Conservation (phyloP, 345 rosid genomes). For the Salix purpurea region DNA sequence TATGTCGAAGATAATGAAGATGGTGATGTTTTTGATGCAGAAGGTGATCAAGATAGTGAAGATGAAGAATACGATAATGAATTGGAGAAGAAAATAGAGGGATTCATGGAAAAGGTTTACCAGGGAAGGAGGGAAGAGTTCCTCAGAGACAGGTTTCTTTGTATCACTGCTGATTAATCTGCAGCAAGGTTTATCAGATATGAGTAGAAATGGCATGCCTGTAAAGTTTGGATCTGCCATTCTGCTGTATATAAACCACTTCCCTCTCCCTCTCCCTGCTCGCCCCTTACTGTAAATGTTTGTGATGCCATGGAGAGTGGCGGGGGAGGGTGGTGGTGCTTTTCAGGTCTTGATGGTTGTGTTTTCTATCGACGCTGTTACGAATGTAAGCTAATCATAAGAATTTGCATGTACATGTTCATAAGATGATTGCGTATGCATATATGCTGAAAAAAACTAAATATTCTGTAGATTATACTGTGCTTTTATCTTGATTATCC, state of each 20-base stretch:
- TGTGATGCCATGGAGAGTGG: not conserved
- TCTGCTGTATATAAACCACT: not conserved
- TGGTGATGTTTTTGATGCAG: not conserved
- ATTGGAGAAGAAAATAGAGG: constrained; percentile 21
- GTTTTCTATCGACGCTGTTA: not conserved
- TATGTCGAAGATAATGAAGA: constrained; percentile 17
- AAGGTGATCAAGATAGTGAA: not conserved
- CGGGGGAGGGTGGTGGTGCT: not conserved
- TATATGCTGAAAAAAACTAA: not conserved
- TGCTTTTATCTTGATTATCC: not conserved
- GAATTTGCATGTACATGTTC: not conserved
- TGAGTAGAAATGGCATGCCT: not conserved
- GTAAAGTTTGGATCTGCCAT: not conserved
- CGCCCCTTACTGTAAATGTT: not conserved
- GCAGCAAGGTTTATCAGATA: not conserved
- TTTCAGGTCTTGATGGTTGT: not conserved
- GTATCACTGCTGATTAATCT: not conserved
- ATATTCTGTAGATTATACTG: not conserved
- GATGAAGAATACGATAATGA: not conserved
- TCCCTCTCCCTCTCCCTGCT: not conserved
- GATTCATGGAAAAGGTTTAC: constrained; percentile 24
- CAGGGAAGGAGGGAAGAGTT: constrained; percentile 28
- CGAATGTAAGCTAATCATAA: not conserved
- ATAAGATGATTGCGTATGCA: not conserved
- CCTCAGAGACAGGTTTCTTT: constrained; percentile 14